phyloP scores from a whole-genome alignment of 2,329 filamentous ascomycete genomes.

The Endoconidiophora laricicola region DNA sequence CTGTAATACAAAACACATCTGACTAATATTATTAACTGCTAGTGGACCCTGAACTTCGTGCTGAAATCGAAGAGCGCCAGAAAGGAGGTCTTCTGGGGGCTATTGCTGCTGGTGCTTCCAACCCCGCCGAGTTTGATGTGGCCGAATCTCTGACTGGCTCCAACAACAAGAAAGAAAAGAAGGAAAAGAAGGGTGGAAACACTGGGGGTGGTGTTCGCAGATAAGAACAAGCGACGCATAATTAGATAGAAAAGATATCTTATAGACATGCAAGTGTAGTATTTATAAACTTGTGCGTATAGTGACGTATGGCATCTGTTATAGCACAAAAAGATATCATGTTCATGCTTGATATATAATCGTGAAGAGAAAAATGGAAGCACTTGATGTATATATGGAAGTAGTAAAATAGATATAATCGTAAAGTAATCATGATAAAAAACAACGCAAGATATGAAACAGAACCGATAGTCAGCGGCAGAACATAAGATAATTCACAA shows the following conservation, averaged over 20 bases:
- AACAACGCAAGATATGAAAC: background rate
- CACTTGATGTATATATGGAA: background rate
- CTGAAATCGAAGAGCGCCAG: conserved; percentile 84
- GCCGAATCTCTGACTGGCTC: conserved; percentile 45
- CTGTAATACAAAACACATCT: background rate
- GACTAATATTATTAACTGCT: conserved; percentile 13
- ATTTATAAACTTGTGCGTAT: background rate
- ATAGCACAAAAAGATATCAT: no score
- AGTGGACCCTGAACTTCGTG: conserved; percentile 96
- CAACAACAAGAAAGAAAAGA: conserved; percentile 22
- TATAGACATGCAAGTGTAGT: background rate
- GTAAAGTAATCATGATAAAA: background rate
- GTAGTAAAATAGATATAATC: background rate
- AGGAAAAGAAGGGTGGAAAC: conserved; percentile 20
- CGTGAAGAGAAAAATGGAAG: background rate
- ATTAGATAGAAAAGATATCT: background rate
- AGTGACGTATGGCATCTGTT: background rate
- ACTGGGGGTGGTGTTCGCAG: conserved; percentile 22
- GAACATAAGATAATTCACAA: background rate
- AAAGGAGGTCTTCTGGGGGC: conserved; percentile 52
- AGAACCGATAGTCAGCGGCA: background rate
- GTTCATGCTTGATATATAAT: no score
- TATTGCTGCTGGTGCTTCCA: conserved; percentile 35
- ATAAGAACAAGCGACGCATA: conserved; percentile 7
- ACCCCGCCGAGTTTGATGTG: conserved; percentile 38